Percentiles rank a stretch among this genome's conserved stretches.
These are phyloP conservation scores for Karstenula rhodostoma DNA, from an alignment of 2,329 filamentous ascomycete species.

Conservation along the genomic window DNA sequence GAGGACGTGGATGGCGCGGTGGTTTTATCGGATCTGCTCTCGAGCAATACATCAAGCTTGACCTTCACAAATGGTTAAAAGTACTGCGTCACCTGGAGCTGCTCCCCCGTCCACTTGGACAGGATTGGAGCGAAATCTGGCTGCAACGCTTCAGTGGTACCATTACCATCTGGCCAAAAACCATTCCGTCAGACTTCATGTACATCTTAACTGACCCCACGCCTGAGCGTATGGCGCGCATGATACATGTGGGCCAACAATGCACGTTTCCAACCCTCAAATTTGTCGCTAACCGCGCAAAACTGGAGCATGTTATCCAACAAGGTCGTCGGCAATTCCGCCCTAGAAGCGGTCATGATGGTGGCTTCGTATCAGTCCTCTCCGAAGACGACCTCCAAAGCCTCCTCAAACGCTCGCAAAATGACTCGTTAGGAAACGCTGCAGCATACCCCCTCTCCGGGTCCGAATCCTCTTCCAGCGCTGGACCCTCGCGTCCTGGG, in stretches of 20 bases:
- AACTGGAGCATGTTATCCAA: conserved; percentile 75
- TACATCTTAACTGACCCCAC: conserved; percentile 87
- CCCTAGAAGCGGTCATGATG: conserved; percentile 39
- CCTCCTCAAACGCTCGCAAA: conserved; percentile 47
- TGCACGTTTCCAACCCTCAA: conserved; percentile 90
- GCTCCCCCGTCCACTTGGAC: conserved; percentile 85
- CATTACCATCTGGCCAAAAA: conserved; percentile 95
- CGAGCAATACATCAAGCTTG: conserved; percentile 95
- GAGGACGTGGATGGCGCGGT: conserved; percentile 92
- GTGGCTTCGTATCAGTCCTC: conserved; percentile 49
- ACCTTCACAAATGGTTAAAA: conserved; percentile 97
- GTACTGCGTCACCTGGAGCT: conserved; percentile 92
- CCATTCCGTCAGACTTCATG: conserved; percentile 78
- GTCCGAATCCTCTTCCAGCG: conserved; percentile 43
- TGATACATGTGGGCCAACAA: conserved; percentile 91
- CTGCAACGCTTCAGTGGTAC: conserved; percentile 94
- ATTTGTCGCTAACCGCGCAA: conserved; percentile 87
- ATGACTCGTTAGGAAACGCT: conserved; percentile 23
- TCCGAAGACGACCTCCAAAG: conserved; percentile 57
- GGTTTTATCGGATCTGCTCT: conserved; percentile 91
- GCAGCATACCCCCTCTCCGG: conserved; percentile 32
- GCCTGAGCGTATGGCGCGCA: conserved; percentile 76
- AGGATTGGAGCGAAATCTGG: conserved; percentile 98
- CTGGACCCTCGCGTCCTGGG: conserved; percentile 33
- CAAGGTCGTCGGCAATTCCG: conserved; percentile 60